Conservation (phyloP, 2,329 filamentous ascomycete species). For the Aspergillus sp. region DNA sequence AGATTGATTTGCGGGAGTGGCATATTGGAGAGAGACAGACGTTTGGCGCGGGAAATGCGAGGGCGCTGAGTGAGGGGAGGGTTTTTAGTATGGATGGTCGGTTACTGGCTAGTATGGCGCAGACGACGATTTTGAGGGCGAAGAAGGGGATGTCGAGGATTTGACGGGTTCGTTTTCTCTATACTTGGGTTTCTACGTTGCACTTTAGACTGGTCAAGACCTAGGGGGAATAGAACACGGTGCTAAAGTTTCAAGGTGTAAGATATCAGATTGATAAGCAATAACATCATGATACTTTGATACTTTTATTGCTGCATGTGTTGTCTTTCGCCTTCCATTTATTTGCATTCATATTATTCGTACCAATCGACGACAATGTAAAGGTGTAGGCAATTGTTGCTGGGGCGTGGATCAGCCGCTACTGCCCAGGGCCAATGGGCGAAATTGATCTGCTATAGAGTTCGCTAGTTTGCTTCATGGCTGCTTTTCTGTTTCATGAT, state of each 20-base stretch:
- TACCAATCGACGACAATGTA: too few relatives aligned
- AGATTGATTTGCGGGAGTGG: not conserved
- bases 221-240: too few relatives aligned
- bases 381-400: not conserved
- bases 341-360: too few relatives aligned
- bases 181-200: too few relatives aligned
- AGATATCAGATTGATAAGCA: too few relatives aligned
- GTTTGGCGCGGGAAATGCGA: not conserved
- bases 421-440: not conserved
- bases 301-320: too few relatives aligned
- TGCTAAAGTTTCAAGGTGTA: too few relatives aligned
- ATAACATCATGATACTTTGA: too few relatives aligned
- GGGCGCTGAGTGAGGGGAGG: not conserved
- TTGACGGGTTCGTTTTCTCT: not conserved
- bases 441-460: not conserved
- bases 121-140: not conserved
- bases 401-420: not conserved
- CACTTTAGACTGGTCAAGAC: too few relatives aligned
- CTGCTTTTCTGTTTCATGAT: not conserved
- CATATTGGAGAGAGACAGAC: not conserved
- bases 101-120: not conserved
- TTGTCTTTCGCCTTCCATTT: too few relatives aligned
- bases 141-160: not conserved
- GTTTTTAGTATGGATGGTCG: not conserved
- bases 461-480: not conserved